phyloP scores from a whole-genome alignment of 2,329 filamentous ascomycete genomes.

The Pseudogymnoascus sp. region DNA sequence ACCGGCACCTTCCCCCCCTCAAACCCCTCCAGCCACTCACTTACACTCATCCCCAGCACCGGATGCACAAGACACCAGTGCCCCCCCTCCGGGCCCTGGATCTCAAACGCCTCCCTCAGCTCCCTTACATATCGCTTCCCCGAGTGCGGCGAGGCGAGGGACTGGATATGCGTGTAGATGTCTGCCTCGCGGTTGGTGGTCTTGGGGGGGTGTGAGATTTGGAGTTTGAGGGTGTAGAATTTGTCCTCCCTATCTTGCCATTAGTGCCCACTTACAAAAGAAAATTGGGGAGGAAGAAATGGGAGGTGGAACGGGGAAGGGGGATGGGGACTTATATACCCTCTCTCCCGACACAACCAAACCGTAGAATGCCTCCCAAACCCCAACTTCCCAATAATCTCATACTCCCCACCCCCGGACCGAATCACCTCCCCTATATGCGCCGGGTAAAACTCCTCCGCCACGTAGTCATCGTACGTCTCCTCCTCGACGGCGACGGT shows the following conservation, averaged over 20 bases:
- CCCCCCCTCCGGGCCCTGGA: slow-evolving; percentile 22
- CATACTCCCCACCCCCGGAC: neutral
- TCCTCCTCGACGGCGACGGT: neutral
- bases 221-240: neutral
- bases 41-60: slow-evolving; percentile 32
- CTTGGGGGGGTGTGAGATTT: neutral
- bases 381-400: slow-evolving; percentile 32
- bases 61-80: slow-evolving; percentile 29
- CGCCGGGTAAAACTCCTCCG: neutral
- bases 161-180: neutral
- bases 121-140: slow-evolving; percentile 23
- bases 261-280: too few species aligned
- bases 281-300: slow-evolving; percentile 18
- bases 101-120: slow-evolving; percentile 30
- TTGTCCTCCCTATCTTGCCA: neutral
- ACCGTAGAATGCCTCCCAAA: slow-evolving; percentile 33
- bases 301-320: slow-evolving; percentile 2
- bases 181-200: neutral
- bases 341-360: slow-evolving; percentile 32
- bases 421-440: neutral
- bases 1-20: slow-evolving; percentile 8
- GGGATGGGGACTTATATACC: neutral
- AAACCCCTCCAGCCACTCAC: slow-evolving; percentile 26
- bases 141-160: neutral
- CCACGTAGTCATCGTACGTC: neutral